phyloP scores from a whole-genome alignment of 306 rosid species.

The Prosopis cineraria region DNA sequence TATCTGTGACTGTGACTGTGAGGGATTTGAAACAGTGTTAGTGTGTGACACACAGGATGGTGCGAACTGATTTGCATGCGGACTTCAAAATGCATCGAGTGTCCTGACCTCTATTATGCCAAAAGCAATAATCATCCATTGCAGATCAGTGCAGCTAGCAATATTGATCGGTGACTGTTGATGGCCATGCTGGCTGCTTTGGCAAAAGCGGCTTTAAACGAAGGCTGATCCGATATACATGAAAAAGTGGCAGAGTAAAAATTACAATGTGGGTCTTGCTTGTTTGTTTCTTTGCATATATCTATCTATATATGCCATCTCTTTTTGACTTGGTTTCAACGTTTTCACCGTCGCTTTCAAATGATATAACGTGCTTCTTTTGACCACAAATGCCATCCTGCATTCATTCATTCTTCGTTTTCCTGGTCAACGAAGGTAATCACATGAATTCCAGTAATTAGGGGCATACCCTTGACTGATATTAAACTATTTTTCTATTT shows the following conservation, averaged over 20 bases:
- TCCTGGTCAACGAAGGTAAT: background rate
- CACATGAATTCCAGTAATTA: background rate
- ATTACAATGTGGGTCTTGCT: background rate
- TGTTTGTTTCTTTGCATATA: constrained; percentile 7
- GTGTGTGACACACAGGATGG: background rate
- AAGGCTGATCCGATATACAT: background rate
- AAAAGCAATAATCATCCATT: constrained; percentile 26
- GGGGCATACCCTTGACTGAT: background rate
- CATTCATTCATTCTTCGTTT: background rate
- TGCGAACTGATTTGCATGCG: constrained; percentile 49
- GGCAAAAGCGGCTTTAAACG: constrained; percentile 30
- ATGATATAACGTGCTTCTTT: background rate
- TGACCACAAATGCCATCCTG: background rate
- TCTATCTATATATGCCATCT: background rate
- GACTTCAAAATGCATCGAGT: constrained; percentile 42
- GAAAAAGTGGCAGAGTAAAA: background rate
- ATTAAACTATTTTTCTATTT: background rate
- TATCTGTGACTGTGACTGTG: background rate
- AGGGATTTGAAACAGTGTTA: background rate
- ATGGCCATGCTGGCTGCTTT: constrained; percentile 47
- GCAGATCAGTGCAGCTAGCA: constrained; percentile 11
- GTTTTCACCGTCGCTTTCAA: constrained; percentile 2
- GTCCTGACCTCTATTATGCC: constrained; percentile 17
- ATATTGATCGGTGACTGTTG: constrained; percentile 40
- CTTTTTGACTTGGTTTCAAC: constrained; percentile 17